Conservation (phyloP, 768 basidiomycete genomes). For the Tricholoma terreum region DNA sequence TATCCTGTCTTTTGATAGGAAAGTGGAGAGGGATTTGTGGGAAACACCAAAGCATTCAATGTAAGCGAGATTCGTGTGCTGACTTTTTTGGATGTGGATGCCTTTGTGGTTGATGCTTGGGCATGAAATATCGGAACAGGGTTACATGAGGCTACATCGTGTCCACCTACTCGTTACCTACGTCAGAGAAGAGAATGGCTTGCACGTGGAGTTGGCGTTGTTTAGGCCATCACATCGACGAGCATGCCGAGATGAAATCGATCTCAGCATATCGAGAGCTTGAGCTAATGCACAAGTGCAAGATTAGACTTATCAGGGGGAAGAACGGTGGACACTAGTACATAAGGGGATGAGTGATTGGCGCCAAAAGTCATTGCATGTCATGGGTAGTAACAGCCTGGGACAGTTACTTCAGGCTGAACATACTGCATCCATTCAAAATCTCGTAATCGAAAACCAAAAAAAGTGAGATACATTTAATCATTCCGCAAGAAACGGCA, state of each 20-base stretch:
- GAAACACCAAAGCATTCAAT: constrained; percentile 32
- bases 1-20: neutral
- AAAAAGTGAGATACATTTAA: no score
- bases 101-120: constrained; percentile 4
- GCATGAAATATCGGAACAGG: constrained; percentile 17
- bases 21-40: constrained; percentile 19
- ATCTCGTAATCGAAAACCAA: no score
- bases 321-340: neutral
- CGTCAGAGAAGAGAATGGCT: neutral
- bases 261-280: neutral
- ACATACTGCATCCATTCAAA: no score
- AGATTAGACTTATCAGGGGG: neutral
- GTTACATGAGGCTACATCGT: constrained; percentile 43
- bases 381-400: no score
- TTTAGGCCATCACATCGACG: neutral
- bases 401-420: no score
- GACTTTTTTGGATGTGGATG: constrained; percentile 16
- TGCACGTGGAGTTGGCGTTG: neutral
- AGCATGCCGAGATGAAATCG: neutral
- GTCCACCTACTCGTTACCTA: constrained; percentile 9
- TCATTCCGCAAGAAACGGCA: no score
- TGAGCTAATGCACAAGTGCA: neutral
- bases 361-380: no score
- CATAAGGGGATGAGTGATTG: neutral
- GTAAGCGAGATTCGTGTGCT: constrained; percentile 14